Evolutionary conservation across 2,329 filamentous ascomycete genomes (phyloP).

Genomic region (Monosporascus cannonballus): DNA sequence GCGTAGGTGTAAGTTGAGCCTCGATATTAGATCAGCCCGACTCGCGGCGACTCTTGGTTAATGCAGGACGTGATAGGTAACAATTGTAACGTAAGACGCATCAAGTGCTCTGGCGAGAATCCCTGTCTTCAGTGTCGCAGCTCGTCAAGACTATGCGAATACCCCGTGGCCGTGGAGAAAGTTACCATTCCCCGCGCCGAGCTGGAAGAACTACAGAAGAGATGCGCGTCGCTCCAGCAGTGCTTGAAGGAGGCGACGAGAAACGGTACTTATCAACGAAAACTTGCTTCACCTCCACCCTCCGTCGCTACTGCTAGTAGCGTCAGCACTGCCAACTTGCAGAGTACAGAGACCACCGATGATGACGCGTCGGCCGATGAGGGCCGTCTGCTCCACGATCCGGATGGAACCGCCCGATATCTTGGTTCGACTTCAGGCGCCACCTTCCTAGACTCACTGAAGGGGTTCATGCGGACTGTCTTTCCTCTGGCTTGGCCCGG

Average conservation of each 20-base stretch:
- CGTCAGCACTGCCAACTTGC: not conserved
- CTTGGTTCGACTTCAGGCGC: conserved; percentile 44
- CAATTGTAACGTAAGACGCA: conserved; percentile 45
- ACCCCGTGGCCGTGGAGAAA: conserved; percentile 39
- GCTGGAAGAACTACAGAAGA: conserved; percentile 33
- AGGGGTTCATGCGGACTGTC: conserved; percentile 38
- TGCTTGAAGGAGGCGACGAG: conserved; percentile 31
- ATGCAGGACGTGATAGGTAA: conserved; percentile 24
- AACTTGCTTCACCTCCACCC: conserved; percentile 13
- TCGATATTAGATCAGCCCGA: not conserved
- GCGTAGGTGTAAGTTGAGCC: not conserved
- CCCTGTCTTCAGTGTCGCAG: conserved; percentile 41
- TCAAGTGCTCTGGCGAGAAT: conserved; percentile 45
- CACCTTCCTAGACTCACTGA: conserved; percentile 43
- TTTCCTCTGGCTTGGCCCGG: conserved; percentile 26
- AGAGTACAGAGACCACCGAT: conserved; percentile 2
- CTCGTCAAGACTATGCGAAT: conserved; percentile 39
- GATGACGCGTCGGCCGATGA: conserved; percentile 20
- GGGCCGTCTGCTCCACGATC: conserved; percentile 39
- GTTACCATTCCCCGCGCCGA: conserved; percentile 35
- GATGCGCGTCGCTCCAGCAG: conserved; percentile 34
- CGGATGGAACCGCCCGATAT: conserved; percentile 37
- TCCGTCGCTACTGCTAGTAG: not conserved
- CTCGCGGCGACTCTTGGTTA: not conserved
- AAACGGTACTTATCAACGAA: conserved; percentile 28